Conservation (phyloP, 306 rosid species). For the Biancaea sappan region DNA sequence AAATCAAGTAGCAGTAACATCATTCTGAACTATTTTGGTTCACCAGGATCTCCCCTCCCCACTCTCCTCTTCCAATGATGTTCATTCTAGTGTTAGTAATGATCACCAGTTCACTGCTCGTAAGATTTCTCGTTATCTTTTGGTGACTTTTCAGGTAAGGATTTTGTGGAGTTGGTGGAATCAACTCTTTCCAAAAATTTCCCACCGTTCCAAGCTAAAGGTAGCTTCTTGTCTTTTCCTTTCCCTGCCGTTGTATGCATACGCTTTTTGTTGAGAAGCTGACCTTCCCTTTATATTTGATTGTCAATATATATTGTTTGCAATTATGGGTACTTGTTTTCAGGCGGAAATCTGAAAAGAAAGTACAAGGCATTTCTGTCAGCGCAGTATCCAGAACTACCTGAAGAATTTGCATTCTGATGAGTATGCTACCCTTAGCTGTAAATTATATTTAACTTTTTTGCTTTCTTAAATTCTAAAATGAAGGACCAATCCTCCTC, state of each 20-base stretch:
- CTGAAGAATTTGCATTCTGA: conserved; percentile 48
- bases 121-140: neutral
- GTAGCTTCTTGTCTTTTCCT: conserved; percentile 19
- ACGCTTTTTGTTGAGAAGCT: neutral
- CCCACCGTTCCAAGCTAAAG: conserved; percentile 43
- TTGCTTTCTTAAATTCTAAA: neutral
- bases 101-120: neutral
- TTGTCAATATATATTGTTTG: neutral
- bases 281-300: neutral
- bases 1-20: neutral
- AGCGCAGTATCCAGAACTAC: conserved; percentile 37
- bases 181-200: conserved; percentile 44
- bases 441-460: neutral
- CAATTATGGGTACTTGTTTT: conserved; percentile 1
- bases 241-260: neutral
- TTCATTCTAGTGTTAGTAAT: neutral
- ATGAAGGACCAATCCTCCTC: neutral
- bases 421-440: neutral
- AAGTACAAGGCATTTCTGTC: conserved; percentile 48
- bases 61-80: neutral
- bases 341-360: conserved; percentile 42
- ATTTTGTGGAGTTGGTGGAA: conserved; percentile 37
- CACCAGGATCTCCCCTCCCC: neutral
- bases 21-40: neutral
- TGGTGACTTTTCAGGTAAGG: conserved; percentile 36